Base-by-base conservation (phyloP, 371 early-diverging fungal genomes). In the Haplosporangium sp. region DNA sequence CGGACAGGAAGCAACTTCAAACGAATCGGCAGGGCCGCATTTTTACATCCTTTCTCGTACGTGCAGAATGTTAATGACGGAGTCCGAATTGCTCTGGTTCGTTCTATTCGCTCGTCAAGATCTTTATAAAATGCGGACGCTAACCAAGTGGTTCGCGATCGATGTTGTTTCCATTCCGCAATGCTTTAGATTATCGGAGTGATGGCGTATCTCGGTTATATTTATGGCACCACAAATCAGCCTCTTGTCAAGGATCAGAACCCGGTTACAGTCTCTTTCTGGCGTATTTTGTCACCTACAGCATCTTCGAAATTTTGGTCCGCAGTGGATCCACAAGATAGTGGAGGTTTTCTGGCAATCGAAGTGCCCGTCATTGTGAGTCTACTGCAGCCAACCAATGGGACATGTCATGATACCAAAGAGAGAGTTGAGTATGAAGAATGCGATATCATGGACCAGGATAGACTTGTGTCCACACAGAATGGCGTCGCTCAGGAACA, bases 171-270 rank as follows among this genome's bases (percentile, higher is more conserved):
- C 29, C 29, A 29, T 29, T 29, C 29, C 29, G 29, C 29, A 29
- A 29, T 4, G 4, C 29, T 4, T 4, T 29, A 79, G 79, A 65
- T 79, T 57, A 59, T 79, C 18, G 79, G 79, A 38, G 68, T 79
- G 23, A 79, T 79, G 79, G 64, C 73, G 6, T 79, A 79, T 16
- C 66, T 79, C 10, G 79, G 79, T 12, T 72, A 79, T 23, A 72
- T 79, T 43, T 79, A 79, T 52, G 79, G 79, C 12, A 79, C 62
- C 2, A 79, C 79, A 21, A 79, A 47, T 51, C 73, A 79, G 23
- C 2, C 68, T 8, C 12, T 52, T 29, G 54, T 36, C 10, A 59
- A 47, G 6, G 47, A 50, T 8, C 59, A 46, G 23, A 56, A 52
- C 13, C 54, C 68, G 5, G 51, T 62, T 6, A 13, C 46, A 5